Conservation (phyloP, 306 rosid genomes). For the Hippophae rhamnoides region DNA sequence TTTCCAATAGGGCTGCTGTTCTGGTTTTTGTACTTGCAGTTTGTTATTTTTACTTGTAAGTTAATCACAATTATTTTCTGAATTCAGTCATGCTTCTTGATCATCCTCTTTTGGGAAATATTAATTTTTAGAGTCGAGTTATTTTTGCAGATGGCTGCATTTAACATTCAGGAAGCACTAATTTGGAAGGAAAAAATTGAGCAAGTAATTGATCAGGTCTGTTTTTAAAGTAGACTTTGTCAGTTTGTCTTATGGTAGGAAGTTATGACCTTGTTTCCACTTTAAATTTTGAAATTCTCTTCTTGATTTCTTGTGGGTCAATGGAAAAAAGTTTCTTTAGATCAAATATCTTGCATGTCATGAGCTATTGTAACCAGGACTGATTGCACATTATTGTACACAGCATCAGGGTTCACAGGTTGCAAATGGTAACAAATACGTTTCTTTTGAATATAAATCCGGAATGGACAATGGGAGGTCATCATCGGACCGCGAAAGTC, state of each 20-base stretch:
- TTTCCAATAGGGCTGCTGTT: too few species aligned
- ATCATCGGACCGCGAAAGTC: constrained; percentile 96
- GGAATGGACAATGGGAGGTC: constrained; percentile 99
- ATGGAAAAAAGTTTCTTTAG: constrained; percentile 1
- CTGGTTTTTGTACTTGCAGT: too few species aligned
- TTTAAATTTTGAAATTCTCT: not conserved
- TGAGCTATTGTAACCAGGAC: constrained; percentile 11
- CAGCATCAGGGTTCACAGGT: constrained; percentile 96
- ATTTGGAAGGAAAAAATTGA: constrained; percentile 89
- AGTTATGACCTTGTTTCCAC: not conserved
- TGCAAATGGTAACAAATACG: constrained; percentile 81
- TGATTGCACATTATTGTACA: constrained; percentile 23
- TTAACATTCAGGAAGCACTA: constrained; percentile 96
- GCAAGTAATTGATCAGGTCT: constrained; percentile 88
- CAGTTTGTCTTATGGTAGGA: constrained; percentile 1
- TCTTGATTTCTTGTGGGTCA: not conserved
- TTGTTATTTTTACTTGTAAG: too few species aligned
- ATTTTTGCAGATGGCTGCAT: constrained; percentile 86
- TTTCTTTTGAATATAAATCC: constrained; percentile 93
- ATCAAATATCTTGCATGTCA: constrained; percentile 2
- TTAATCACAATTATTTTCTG: not conserved
- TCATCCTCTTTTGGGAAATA: not conserved
- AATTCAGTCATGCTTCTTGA: not conserved
- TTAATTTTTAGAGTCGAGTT: constrained; percentile 14
- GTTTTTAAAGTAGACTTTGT: constrained; percentile 1